Base-by-base conservation (phyloP, 306 rosid genomes). In the Citrullus mucosospermus region DNA sequence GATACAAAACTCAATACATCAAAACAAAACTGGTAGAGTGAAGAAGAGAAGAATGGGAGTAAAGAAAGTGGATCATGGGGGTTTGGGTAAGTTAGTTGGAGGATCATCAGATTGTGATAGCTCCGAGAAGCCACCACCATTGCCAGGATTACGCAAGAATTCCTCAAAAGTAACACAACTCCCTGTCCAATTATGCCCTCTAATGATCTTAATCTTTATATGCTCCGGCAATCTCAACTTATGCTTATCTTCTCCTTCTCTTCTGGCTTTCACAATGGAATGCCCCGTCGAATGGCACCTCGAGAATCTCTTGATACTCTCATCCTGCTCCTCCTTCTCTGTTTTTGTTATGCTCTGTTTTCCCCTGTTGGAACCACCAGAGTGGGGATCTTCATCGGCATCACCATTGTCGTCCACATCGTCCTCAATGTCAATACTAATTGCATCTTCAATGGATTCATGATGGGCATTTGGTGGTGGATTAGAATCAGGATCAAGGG, bases 231-330 rank as follows among this genome's bases (percentile, higher is more conserved):
- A 77, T 80, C 80, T 89, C 82, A 93, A 80, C 0, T 83, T 93
- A 54, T 89, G 83, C 53, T 82, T 85, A 8, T 87, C 89, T 38
- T 83, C 83, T 32, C 75, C 76, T 11, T 66, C 78, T 28, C 73
- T 69, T 88, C 81, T 85, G 22, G 73, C 78, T 59, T 74, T 54
- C 77, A 87, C 84, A 34, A 91, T 81, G 0, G 98, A 93, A 81
- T 93, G 96, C 1, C 98, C 96, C 0, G 98, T 93, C 2, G 96
- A 88, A 51, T 90, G 92, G 9, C 92, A 87, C 83, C 91, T 81
- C 0, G 82, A 36, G 76, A 89, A 82, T 86, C 6, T 83, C 30
- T 20, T 65, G 44, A 41, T 53, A 0, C 62, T 22, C 22, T 62
- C 77, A 7, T 57, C 46, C 10, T 38, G 3, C 17, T 4, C 22